Percentiles rank a stretch among this genome's conserved stretches.
phyloP scores from a whole-genome alignment of 148 eudicot genomes.

The Fagopyrum esculentum region DNA sequence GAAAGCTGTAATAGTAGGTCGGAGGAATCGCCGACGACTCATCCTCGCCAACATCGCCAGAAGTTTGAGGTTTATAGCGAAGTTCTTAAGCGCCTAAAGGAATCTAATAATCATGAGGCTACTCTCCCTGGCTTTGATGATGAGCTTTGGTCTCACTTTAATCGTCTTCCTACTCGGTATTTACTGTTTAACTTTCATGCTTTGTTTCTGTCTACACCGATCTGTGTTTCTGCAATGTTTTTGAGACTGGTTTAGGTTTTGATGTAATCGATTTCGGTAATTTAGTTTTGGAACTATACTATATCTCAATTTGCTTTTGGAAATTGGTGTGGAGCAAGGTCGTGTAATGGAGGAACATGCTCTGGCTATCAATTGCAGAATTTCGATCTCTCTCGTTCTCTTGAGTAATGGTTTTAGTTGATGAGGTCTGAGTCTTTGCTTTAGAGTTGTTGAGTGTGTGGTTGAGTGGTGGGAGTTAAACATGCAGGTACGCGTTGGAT shows the following conservation, averaged over 20 bases:
- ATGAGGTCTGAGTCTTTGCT: neutral
- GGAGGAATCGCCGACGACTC: conserved; percentile 36
- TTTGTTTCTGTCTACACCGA: neutral
- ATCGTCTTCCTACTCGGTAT: conserved; percentile 83
- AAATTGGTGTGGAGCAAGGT: neutral
- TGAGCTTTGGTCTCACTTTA: conserved; percentile 87
- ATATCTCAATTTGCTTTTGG: neutral
- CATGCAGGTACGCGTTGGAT: conserved; percentile 86
- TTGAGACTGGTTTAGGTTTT: neutral
- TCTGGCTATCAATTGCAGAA: neutral
- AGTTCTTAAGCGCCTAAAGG: conserved; percentile 71
- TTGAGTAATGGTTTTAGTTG: neutral
- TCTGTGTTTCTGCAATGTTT: neutral
- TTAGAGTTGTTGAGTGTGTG: neutral
- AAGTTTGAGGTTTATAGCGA: conserved; percentile 85
- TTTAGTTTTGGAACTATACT: neutral
- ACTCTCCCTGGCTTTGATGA: conserved; percentile 54
- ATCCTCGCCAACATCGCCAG: conserved; percentile 43
- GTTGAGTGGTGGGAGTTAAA: neutral
- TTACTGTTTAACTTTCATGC: neutral
- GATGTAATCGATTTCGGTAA: neutral
- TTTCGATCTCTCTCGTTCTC: neutral
- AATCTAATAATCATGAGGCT: conserved; percentile 43
- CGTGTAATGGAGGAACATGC: neutral
- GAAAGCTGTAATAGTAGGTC: conserved; percentile 66